Evolutionary conservation across 768 basidiomycete genomes (phyloP).

Genomic region (Coprinopsis strossmayeri): DNA sequence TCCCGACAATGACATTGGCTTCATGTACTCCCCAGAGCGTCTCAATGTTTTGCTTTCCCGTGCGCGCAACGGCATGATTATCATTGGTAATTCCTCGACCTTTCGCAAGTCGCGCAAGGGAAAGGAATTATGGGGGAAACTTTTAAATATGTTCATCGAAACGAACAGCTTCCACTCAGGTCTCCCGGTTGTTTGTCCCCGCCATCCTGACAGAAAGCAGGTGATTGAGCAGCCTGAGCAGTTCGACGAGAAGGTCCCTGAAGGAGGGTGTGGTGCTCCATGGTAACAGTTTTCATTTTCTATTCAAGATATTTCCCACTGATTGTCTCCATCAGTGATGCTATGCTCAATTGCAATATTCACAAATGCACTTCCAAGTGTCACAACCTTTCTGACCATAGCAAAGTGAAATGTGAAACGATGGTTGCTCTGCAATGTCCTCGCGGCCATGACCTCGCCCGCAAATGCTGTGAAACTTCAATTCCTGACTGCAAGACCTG

Average conservation of each 20-base stretch:
- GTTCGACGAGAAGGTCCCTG: constrained; percentile 47
- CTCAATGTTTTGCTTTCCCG: constrained; percentile 68
- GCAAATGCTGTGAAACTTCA: constrained; percentile 35
- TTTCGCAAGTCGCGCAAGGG: constrained; percentile 49
- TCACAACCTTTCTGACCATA: constrained; percentile 49
- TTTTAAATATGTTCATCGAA: constrained; percentile 38
- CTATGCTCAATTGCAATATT: constrained; percentile 38
- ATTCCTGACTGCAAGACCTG: constrained; percentile 39
- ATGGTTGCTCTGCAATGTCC: constrained; percentile 33
- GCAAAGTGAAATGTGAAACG: constrained; percentile 42
- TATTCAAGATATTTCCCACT: background rate
- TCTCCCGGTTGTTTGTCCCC: constrained; percentile 51
- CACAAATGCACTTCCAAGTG: constrained; percentile 58
- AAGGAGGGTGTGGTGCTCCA: constrained; percentile 54
- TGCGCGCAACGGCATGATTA: constrained; percentile 56
- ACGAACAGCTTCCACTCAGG: constrained; percentile 49
- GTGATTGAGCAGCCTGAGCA: constrained; percentile 35
- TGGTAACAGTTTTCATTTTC: constrained; percentile 42
- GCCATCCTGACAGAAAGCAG: constrained; percentile 37
- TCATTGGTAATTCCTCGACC: constrained; percentile 59
- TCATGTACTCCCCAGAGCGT: constrained; percentile 65
- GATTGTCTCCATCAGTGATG: constrained; percentile 30
- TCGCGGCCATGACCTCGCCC: constrained; percentile 34
- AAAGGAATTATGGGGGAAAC: constrained; percentile 40
- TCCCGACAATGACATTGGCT: constrained; percentile 48